Evolutionary conservation across 306 rosid genomes (phyloP), one percentile per base, ranked within the genome.

Genomic region (Vachellia pachyceras): DNA sequence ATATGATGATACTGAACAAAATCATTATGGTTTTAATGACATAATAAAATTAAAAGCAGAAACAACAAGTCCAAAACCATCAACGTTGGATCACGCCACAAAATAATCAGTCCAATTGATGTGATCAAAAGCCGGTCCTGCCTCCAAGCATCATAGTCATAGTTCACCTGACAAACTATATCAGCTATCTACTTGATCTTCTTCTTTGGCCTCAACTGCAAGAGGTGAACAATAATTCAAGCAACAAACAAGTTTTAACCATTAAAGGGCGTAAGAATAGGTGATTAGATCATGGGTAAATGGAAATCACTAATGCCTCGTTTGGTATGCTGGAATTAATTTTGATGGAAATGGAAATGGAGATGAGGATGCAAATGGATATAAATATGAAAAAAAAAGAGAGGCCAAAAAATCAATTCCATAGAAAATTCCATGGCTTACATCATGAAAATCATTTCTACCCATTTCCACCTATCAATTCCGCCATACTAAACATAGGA

Each of bases 131-230:
- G 52, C 40, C 3, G 20, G 44, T n/a, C n/a, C n/a, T n/a, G n/a
- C n/a, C n/a, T n/a, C 46, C 61, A 42, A 8, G 67, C 8, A 61
- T 55, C 18, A 22, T 18, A 55, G 23, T 33, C 10, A 75, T 71
- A n/a, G 50, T 25, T 73, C 77, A 33, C 37, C 29, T 11, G 72
- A 69, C 14, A 18, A 45, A 36, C 55, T 18, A 20, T 69, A n/a
- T 33, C 41, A 29, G 6, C 47, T 25, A 44, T 87, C 47, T 89
- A 92, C 93, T 92, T 92, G 69, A 92, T 86, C 90, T 90, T 92
- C 91, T 92, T 92, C 93, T 90, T 92, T 3, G 95, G 97, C 93
- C 95, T 90, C 97, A 90, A 77, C 91, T 90, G 91, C 90, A 86
- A 67, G 46, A 66, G 22, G 14, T 7, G 46, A 49, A 46, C 39